Evolutionary conservation across 140 eudicot genomes (phyloP), one percentile per base, ranked within the genome.

Genomic region (Anethum foeniculum): DNA sequence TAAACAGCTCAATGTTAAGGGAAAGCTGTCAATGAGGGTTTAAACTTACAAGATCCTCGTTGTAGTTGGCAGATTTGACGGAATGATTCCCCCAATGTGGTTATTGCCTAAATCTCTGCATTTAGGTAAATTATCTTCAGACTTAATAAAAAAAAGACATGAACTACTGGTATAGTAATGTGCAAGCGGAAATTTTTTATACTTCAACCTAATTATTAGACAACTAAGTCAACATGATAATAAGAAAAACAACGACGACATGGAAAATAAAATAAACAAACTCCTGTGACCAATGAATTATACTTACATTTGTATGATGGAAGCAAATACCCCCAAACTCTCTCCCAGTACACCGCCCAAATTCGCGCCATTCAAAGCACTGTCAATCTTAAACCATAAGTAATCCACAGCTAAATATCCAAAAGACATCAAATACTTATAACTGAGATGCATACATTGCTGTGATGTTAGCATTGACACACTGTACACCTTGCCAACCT

Each of bases 401-500:
- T 60, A 36, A 19, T n/a, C 28, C 18, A 52, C 54, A 5, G 80
- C 32, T 25, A 73, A 82, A 81, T 39, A 18, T 25, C 60, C 38
- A 46, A 46, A 32, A 8, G 62, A 67, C 16, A 7, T 15, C 19
- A 72, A 46, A 67, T 38, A 8, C 49, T 16, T 27, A 62, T 15
- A 68, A 76, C 4, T 10, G 21, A 74, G 36, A 76, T 34, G 34
- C 97, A 32, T 95, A 95, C 99, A 95, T 83, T 78, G 88, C 91
- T 15, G 98, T 90, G 67, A 95, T 86, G 88, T 93, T 93, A 8
- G 99, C 77, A 80, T 85, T 90, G 60, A 95, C 99, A 82, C 99
- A 95, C 74, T 76, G 92, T 48, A 95, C 94, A 11, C 99, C 99
- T 86, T 88, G 98, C 99, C 99, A 95, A 82, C 85, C 88, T 80